Conservation (phyloP, 768 basidiomycete species). For the Sporobolomyces pararoseus region DNA sequence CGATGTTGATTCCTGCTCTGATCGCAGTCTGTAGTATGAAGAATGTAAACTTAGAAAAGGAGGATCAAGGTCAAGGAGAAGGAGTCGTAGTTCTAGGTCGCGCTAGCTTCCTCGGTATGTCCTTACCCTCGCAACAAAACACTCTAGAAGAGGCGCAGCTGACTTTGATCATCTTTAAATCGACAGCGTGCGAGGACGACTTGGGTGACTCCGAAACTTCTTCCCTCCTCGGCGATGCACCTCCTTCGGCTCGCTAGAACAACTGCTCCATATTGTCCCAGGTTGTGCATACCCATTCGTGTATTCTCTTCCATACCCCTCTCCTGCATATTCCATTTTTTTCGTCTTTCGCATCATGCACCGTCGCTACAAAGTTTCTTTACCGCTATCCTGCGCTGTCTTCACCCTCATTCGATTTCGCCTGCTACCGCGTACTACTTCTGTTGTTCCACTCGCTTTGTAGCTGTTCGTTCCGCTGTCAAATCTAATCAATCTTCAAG, state of each 20-base stretch:
- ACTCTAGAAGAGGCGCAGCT: not conserved
- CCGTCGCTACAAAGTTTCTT: not conserved
- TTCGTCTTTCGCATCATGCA: not conserved
- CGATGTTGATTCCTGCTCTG: slow-evolving; percentile 35
- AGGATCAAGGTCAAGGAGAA: slow-evolving; percentile 31
- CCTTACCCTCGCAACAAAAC: no score
- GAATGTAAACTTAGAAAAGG: slow-evolving; percentile 28
- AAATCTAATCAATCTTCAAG: no score
- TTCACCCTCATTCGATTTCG: no score
- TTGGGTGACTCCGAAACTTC: slow-evolving; percentile 16
- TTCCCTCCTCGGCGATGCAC: slow-evolving; percentile 13
- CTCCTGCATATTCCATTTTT: not conserved
- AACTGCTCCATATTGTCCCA: no score
- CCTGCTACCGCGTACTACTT: no score
- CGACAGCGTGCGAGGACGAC: slow-evolving; percentile 27
- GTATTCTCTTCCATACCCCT: not conserved
- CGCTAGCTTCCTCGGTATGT: slow-evolving; percentile 35
- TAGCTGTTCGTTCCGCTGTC: no score
- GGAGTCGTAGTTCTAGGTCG: slow-evolving; percentile 38
- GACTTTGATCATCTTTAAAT: no score
- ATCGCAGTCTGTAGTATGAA: slow-evolving; percentile 24
- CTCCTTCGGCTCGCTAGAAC: not conserved
- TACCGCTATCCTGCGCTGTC: no score
- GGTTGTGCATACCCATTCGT: not conserved
- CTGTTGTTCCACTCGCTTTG: no score